Evolutionary conservation across 2,329 filamentous ascomycete genomes (phyloP).

Genomic region (Calonectria montana): DNA sequence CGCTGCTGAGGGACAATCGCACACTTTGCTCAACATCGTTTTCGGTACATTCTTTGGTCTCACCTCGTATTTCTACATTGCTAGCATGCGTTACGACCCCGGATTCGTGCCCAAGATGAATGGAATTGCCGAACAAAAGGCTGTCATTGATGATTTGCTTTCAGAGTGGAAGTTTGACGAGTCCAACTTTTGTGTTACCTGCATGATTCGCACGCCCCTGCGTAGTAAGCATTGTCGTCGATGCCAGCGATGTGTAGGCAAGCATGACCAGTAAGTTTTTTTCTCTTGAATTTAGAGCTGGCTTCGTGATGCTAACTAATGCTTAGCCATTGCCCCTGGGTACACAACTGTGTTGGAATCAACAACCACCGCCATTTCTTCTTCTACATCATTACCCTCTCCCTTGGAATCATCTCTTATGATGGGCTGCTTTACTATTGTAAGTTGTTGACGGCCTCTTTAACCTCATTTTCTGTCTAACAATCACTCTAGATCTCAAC

Average conservation of each 20-base stretch:
- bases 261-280: constrained; percentile 87
- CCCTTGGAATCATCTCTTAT: constrained; percentile 78
- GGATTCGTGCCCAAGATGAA: constrained; percentile 93
- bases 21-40: constrained; percentile 81
- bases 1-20: constrained; percentile 48
- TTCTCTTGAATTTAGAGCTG: neutral
- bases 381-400: constrained; percentile 84
- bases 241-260: constrained; percentile 92
- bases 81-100: constrained; percentile 88
- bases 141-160: constrained; percentile 88
- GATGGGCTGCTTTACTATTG: constrained; percentile 80
- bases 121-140: constrained; percentile 89
- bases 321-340: constrained; percentile 92
- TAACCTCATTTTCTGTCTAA: constrained; percentile 18
- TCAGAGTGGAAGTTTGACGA: constrained; percentile 92
- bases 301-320: constrained; percentile 35
- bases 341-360: constrained; percentile 93
- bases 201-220: constrained; percentile 93
- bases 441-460: constrained; percentile 54
- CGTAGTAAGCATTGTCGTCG: constrained; percentile 96
- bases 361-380: constrained; percentile 98
- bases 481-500: constrained; percentile 67
- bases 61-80: constrained; percentile 87
- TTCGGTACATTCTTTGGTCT: constrained; percentile 75
- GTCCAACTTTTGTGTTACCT: constrained; percentile 90